phyloP scores from a whole-genome alignment of 192 early-diverging fungal species.

The Linnemannia exigua region DNA sequence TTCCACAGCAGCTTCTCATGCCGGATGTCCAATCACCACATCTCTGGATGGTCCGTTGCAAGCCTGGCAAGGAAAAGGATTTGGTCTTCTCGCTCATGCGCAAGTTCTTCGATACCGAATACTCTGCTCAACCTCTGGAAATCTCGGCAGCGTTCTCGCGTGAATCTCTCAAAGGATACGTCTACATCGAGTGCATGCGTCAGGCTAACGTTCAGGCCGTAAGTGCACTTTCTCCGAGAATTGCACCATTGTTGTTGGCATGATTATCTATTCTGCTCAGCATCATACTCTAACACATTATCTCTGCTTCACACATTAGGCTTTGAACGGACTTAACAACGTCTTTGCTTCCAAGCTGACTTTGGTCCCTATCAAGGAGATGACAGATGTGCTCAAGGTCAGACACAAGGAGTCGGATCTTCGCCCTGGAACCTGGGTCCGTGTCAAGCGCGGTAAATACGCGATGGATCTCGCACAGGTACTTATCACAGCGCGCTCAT shows the following conservation, averaged over 20 bases:
- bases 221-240: slow-evolving; percentile 1
- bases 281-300: slow-evolving; percentile 15
- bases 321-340: slow-evolving; percentile 82
- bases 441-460: slow-evolving; percentile 93
- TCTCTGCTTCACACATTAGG: slow-evolving; percentile 36
- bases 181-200: slow-evolving; percentile 92
- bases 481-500: background rate
- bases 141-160: slow-evolving; percentile 88
- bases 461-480: slow-evolving; percentile 94
- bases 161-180: slow-evolving; percentile 88
- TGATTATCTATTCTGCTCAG: background rate
- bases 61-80: slow-evolving; percentile 90
- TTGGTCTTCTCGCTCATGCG: slow-evolving; percentile 86
- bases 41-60: slow-evolving; percentile 91
- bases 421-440: slow-evolving; percentile 84
- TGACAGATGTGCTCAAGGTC: slow-evolving; percentile 90
- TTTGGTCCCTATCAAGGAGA: slow-evolving; percentile 92
- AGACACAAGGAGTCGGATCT: slow-evolving; percentile 74
- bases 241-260: background rate
- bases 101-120: slow-evolving; percentile 78
- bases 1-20: slow-evolving; percentile 85
- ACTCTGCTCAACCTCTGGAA: slow-evolving; percentile 70
- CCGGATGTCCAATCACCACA: slow-evolving; percentile 91
- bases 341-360: slow-evolving; percentile 78
- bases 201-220: slow-evolving; percentile 83